Evolutionary conservation across 2,329 filamentous ascomycete genomes (phyloP).

Genomic region (Leptographium radiaticola): DNA sequence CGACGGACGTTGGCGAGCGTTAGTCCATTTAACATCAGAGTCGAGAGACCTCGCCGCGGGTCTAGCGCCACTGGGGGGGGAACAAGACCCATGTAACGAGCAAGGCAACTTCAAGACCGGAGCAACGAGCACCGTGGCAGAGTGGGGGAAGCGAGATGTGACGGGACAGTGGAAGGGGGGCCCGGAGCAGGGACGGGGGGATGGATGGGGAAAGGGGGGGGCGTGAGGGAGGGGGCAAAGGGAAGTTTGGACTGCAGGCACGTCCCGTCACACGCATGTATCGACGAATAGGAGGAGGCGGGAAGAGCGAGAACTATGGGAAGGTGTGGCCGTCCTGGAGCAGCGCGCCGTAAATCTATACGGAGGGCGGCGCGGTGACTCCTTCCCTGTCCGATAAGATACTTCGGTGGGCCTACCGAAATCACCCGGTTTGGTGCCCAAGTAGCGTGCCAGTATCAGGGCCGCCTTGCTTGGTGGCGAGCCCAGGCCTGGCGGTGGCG

Average conservation of each 20-base stretch:
- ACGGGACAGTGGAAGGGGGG: background rate
- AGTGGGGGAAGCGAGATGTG: background rate
- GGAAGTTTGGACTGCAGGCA: background rate
- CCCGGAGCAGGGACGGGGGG: background rate
- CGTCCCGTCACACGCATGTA: background rate
- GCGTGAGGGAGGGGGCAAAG: background rate
- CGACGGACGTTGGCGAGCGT: constrained; percentile 4
- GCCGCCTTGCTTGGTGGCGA: background rate
- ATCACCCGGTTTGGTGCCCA: background rate
- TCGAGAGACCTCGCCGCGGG: constrained; percentile 7
- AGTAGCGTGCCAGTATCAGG: background rate
- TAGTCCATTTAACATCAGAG: constrained; percentile 11
- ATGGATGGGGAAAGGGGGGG: background rate
- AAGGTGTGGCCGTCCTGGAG: too few species aligned
- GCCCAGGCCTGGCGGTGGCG: background rate
- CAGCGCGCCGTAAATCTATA: background rate
- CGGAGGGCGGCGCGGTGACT: background rate
- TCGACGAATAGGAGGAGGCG: background rate
- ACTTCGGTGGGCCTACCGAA: background rate
- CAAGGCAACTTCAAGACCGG: background rate
- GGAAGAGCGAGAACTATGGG: background rate
- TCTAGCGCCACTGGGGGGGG: background rate
- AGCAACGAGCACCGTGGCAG: background rate
- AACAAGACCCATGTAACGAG: background rate
- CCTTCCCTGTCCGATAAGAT: background rate